Conservation (phyloP, 371 early-diverging fungal genomes). For the Zychaea mexicana region DNA sequence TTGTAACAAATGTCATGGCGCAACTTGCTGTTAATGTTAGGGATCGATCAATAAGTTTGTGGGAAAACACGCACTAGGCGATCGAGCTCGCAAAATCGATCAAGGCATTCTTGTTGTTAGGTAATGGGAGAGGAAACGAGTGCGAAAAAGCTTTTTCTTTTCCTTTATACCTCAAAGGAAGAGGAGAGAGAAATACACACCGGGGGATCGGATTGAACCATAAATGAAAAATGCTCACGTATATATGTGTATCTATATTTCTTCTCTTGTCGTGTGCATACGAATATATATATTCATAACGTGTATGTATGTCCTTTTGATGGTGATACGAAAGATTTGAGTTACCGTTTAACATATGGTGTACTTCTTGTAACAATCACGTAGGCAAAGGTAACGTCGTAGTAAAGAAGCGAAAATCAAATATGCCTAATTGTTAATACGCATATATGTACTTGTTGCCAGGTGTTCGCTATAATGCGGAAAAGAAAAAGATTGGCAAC, state of each 20-base stretch:
- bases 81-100: conserved; percentile 86
- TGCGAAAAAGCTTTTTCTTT: no score
- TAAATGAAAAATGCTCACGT: no score
- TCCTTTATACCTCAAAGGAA: no score
- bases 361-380: conserved; percentile 81
- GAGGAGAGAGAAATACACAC: background rate
- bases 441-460: no score
- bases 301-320: no score
- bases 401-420: background rate
- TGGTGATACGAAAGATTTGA: conserved; percentile 66
- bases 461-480: conserved; percentile 93
- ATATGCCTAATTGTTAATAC: background rate
- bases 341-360: conserved; percentile 92
- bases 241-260: background rate
- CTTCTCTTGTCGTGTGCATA: background rate
- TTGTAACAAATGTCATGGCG: background rate
- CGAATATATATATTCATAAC: background rate
- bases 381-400: conserved; percentile 74
- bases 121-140: conserved; percentile 30
- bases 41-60: conserved; percentile 84
- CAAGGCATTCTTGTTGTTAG: conserved; percentile 90
- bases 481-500: conserved; percentile 90
- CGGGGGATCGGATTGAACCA: no score
- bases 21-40: conserved; percentile 19
- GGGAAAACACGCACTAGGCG: conserved; percentile 88